Evolutionary conservation across 768 basidiomycete species (phyloP), one percentile per base, ranked within the genome.

Genomic region (Boletus fagicola): DNA sequence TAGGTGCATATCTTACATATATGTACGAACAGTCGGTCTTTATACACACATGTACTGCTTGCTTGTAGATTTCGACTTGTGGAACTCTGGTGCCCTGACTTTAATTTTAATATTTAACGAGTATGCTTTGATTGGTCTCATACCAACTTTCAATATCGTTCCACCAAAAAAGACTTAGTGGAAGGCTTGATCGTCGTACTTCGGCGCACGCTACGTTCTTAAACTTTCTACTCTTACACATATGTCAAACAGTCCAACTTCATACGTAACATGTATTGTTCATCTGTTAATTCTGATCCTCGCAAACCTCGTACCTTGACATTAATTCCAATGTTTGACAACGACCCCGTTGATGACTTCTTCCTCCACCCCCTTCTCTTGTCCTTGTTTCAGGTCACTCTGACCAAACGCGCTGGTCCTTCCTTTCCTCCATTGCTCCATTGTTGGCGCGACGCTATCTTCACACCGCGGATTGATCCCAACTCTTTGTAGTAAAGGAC

Each of bases 321-420:
- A 7, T 63, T 58, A 86, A 60, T 77, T 84, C 60, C 81, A 85
- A 57, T 84, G 82, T 62, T 79, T 81, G 9, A 85, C 82, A 5
- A 83, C 56, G 1, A 85, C 75, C 0, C 83, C 83, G 20, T 76
- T 78, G 47, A 85, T 73, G 43, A 80, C 58, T 61, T 85, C 83
- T 62, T 83, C 81, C 60, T 86, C 82, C 1, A 81, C 77, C 1
- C 75, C 76, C 0, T 74, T 71, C 20, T 77, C 77, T 42, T 58
- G 68, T n/a, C 73, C 68, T 35, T 70, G 68, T 57, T 75, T 76
- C 43, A 84, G 68, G 20, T 76, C 72, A 4, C 64, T 77, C 59
- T 77, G 74, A 0, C 84, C 85, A 64, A 83, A 87, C 0, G 80
- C 77, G 13, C 66, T 69, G 2, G 79, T 83, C 58, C 84, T 70